Base-by-base conservation (phyloP, 148 eudicot genomes). In the Hydrangea macrophylla region DNA sequence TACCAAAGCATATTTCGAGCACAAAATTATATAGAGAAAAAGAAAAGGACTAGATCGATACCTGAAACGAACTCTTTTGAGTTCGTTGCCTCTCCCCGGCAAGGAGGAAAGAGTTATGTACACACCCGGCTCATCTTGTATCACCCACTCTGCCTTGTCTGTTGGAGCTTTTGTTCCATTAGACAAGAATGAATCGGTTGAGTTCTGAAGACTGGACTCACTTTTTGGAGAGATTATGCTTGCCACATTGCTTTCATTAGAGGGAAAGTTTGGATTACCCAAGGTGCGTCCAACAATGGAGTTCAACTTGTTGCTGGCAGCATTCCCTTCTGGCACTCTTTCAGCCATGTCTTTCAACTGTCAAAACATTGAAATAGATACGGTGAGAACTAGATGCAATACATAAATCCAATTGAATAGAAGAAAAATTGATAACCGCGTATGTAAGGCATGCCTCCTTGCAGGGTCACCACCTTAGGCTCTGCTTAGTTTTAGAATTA, bases 31-130 rank as follows among this genome's bases (percentile, higher is more conserved):
- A n/a, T n/a, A n/a, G n/a, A n/a, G n/a, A n/a, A n/a, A 28, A 40
- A 56, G 27, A 9, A 58, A 11, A 54, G 31, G 50, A 39, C 64
- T 48, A 59, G 9, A 65, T 50, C 53, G 51, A 33, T 92, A 93
- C 99, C 99, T 94, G 97, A 94, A 94, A 57, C 97, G 92, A 74
- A 94, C 92, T 36, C 97, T 88, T 79, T 71, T 86, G 59, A 94
- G 96, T 77, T 90, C 99, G 67, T 83, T 84, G 45, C 65, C 81
- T 20, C 96, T 97, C 15, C 85, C 86, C 6, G 89, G 84, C 70
- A 87, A 87, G 62, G 96, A 76, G 69, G 81, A 60, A 69, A 94
- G 96, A 69, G 97, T 90, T 24, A 94, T 72, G 70, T 88, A 90
- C 17, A 94, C 97, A 1, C 99, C 99, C 20, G 86, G 91, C 73